Base-by-base conservation (phyloP, 345 rosid species). In the Brassica rapa region DNA sequence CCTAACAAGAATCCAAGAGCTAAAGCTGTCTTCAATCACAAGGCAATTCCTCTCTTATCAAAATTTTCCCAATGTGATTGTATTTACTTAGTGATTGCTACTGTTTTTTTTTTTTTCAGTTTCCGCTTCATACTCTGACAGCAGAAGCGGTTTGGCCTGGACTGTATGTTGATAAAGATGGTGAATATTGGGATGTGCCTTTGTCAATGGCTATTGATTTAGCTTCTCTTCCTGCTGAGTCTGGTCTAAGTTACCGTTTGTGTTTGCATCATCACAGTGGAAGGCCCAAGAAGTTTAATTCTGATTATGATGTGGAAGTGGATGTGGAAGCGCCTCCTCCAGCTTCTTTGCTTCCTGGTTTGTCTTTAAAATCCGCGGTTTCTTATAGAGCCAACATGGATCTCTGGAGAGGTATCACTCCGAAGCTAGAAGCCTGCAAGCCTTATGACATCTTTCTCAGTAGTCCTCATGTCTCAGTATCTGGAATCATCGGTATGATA, bases 171-270 rank as follows among this genome's bases (percentile, higher is more conserved):
- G 97, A 86, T 80, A 82, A 86, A 70, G 64, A 70, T 66, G 88
- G 88, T 80, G 85, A 84, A 62, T 91, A 91, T 62, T 93, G 97
- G 99, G 96, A 95, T 77, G 89, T 93, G 16, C 98, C 98, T 2
- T 84, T 90, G 14, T 88, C 92, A 12, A 46, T 83, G 87, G 88
- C 90, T 46, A 35, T 85, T 77, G 97, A 93, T 86, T 72, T 87
- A 66, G 94, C 92, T 24, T 93, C 99, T 56, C 77, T 90, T 80
- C 81, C 91, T 76, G 83, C 88, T 59, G 86, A 83, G 14, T 86
- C 90, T 59, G 92, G 96, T 81, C 65, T 79, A 12, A 87, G 91
- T 83, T 89, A 86, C 79, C 96, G 86, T 83, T 82, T 91, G 4
- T 89, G 88, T 37, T 70, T 87, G 86, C 96, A 83, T 62, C 96